Base-by-base conservation (phyloP, 2,329 filamentous ascomycete species). In the Arthrobotrys iridis region DNA sequence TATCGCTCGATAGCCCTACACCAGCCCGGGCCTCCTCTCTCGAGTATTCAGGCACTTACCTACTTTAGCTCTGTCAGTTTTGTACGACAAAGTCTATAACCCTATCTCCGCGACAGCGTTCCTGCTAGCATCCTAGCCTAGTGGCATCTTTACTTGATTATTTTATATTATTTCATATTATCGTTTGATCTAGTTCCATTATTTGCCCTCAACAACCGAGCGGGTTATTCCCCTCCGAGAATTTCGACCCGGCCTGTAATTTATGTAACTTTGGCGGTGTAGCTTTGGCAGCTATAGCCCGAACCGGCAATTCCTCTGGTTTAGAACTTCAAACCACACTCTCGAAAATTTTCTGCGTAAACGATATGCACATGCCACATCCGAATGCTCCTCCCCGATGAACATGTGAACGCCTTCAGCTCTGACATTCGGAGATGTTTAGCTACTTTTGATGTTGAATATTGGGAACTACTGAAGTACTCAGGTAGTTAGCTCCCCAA, bases 201-300 rank as follows among this genome's bases (percentile, higher is more conserved):
- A 26, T 28, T 6, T n/a, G n/a, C n/a, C n/a, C 45, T 48, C 45
- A 48, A 48, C 45, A n/a, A 30, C 5, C n/a, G n/a, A n/a, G n/a
- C n/a, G n/a, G 20, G 26, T 28, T 35, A 52, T 52, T 28, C 46
- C n/a, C 4, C 30, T 52, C 18, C 28, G 20, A 50, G 43, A 50
- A 20, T 50, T 18, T 33, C 46, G 46, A 52, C 46, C 46, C 46
- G 46, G 28, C 20, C 46, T 15, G n/a, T n/a, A n/a, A n/a, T n/a
- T n/a, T n/a, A n/a, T n/a, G n/a, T n/a, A n/a, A n/a, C n/a, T n/a
- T n/a, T n/a, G n/a, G 28, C 20, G n/a, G 26, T 52, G n/a, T 15
- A 26, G 13, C 46, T 43, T 67, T 68, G 52, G 60, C 64, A 50
- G 63, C 57, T 59, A 22, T 40, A n/a, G 20, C 64, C 52, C 41